Conservation (phyloP, 2,329 filamentous ascomycete species). For the Mollisiaceae sp. region DNA sequence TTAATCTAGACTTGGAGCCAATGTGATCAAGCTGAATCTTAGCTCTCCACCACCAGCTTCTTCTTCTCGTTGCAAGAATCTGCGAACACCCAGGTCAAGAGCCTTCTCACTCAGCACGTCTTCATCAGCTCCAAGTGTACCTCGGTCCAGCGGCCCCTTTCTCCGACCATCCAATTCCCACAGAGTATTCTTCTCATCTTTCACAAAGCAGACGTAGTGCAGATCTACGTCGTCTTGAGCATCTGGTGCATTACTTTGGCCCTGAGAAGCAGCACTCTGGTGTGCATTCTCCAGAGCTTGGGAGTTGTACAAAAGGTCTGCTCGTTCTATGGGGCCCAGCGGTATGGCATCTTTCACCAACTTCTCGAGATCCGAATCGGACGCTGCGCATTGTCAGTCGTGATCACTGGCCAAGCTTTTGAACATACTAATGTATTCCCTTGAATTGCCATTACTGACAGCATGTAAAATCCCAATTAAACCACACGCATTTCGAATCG, state of each 20-base stretch:
- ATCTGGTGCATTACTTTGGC: conserved; percentile 71
- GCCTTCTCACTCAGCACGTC: conserved; percentile 80
- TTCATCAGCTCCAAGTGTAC: conserved; percentile 59
- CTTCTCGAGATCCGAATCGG: conserved; percentile 54
- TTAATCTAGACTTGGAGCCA: conserved; percentile 37
- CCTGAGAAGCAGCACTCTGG: conserved; percentile 84
- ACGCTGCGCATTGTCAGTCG: conserved; percentile 38
- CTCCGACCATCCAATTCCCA: conserved; percentile 76
- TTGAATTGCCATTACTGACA: conserved; percentile 77
- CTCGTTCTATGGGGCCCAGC: conserved; percentile 68
- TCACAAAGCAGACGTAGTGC: conserved; percentile 95
- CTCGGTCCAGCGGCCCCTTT: conserved; percentile 59
- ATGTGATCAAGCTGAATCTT: conserved; percentile 40
- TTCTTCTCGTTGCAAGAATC: conserved; percentile 46
- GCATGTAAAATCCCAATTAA: conserved; percentile 89
- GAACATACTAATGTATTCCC: conserved; percentile 85
- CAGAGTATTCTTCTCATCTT: conserved; percentile 66
- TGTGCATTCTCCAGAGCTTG: conserved; percentile 80
- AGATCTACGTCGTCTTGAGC: conserved; percentile 81
- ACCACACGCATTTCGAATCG: conserved; percentile 93
- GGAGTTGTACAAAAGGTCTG: conserved; percentile 79
- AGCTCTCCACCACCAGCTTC: conserved; percentile 36
- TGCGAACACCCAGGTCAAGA: conserved; percentile 65
- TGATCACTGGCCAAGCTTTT: not conserved
- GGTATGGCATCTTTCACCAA: conserved; percentile 74